Evolutionary conservation across 2,329 filamentous ascomycete genomes (phyloP), one percentile per base, ranked within the genome.

Genomic region (Dryadomyces quercivorus): DNA sequence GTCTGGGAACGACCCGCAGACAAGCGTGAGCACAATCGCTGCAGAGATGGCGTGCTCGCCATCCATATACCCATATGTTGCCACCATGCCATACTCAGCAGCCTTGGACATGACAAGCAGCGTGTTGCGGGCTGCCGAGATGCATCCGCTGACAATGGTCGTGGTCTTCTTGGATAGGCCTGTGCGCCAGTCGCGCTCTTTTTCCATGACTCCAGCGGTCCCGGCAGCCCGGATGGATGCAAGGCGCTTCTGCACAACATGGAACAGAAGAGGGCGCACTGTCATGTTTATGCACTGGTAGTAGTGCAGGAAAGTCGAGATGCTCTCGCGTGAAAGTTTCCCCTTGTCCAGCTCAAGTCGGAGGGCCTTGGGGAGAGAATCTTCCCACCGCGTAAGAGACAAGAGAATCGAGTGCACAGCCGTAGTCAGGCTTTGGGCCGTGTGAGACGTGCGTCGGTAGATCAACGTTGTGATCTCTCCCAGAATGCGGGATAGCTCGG

Each of bases 211-310:
- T n/a, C 42, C 8, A 5, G 16, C 42, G 16, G 16, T 1, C 44
- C n/a, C 21, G 2, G 64, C 54, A 5, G 65, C 64, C 20, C 65
- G 62, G 18, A 60, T 59, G 16, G 57, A 54, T 50, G 70, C 66
- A 0, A 78, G 65, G 4, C 75, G 70, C 46, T 69, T 69, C 61
- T 77, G 73, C 8, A 78, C 74, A 2, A 80, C 71, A 57, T 77
- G 72, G 56, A 78, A 77, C 0, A 80, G 67, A 22, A 80, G 63
- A 1, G 77, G 77, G 5, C 77, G 66, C 0, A 72, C 74, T 0
- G 76, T 77, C 75, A 80, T 79, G 59, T 78, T 78, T 60, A 80
- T 72, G 60, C 77, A 80, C 46, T 78, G 76, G 57, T 78, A 78
- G 59, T 78, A 79, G 58, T 80, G 76, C 21, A 77, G 63, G 53